A percentile compares a stretch with the other conserved stretches of the same genome.
These are phyloP conservation scores for Ceratocystis alfenasii DNA, from an alignment of 2,329 filamentous ascomycete species.

Conservation along the genomic window DNA sequence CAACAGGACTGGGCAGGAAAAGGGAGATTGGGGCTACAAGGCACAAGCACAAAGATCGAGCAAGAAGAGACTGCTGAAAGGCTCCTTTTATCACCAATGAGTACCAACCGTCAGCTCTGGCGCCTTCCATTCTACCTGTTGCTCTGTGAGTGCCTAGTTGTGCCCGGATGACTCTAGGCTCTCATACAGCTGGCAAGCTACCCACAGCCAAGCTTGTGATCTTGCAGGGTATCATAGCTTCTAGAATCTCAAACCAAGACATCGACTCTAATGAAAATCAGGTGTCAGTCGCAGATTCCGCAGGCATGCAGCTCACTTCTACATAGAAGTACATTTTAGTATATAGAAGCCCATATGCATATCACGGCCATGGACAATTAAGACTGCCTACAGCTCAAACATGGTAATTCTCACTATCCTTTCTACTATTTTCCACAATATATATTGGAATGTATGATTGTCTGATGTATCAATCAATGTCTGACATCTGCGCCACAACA, in stretches of 20 bases:
- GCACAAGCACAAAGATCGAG: background rate
- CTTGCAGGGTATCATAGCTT: background rate
- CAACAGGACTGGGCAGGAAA: background rate
- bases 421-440: too few species aligned
- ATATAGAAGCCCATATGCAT: background rate
- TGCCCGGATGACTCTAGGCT: background rate
- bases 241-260: background rate
- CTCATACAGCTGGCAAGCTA: background rate
- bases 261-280: background rate
- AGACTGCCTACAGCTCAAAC: background rate
- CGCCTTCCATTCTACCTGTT: slow-evolving; percentile 3
- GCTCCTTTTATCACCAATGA: background rate
- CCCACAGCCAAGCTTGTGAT: background rate
- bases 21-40: background rate
- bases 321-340: background rate
- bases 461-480: too few species aligned
- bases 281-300: background rate
- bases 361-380: background rate
- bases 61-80: background rate
- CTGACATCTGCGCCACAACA: too few species aligned
- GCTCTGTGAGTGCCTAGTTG: background rate
- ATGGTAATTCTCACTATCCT: background rate
- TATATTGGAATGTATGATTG: too few species aligned
- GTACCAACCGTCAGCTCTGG: background rate
- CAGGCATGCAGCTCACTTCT: too few species aligned